Percentiles rank a stretch among this genome's conserved stretches.
Evolutionary conservation across 2,329 filamentous ascomycete species (phyloP).

Genomic region (Trichophyton benhamiae): DNA sequence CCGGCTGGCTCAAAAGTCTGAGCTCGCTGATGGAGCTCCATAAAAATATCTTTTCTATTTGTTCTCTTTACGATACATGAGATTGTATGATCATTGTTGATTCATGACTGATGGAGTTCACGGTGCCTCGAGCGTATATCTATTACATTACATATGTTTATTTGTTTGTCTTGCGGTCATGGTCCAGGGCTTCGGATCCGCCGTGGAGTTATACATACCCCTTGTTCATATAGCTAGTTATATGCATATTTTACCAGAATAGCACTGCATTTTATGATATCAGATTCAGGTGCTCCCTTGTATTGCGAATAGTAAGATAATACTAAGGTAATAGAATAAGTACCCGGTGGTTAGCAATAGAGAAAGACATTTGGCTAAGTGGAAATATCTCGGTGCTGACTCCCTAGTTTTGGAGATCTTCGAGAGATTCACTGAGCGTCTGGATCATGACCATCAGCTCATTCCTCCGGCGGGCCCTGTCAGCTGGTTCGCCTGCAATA

Average conservation of each 20-base stretch:
- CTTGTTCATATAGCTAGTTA: background rate
- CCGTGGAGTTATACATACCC: background rate
- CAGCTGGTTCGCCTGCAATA: background rate
- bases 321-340: no score
- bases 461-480: background rate
- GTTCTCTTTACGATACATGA: background rate
- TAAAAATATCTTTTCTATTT: background rate
- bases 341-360: no score
- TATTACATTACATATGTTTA: background rate
- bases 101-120: background rate
- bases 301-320: no score
- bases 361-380: no score
- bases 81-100: background rate
- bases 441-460: background rate
- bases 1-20: background rate
- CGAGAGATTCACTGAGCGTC: background rate
- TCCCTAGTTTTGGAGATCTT: background rate
- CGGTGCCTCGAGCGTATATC: background rate
- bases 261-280: background rate
- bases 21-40: background rate
- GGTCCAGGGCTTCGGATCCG: background rate
- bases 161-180: background rate
- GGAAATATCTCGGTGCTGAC: background rate
- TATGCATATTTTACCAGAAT: background rate
- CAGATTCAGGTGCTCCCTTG: no score